Evolutionary conservation across 805 yeast species (phyloP), one percentile per base, ranked within the genome.

Genomic region (Wickerhamomyces strasburgensis): DNA sequence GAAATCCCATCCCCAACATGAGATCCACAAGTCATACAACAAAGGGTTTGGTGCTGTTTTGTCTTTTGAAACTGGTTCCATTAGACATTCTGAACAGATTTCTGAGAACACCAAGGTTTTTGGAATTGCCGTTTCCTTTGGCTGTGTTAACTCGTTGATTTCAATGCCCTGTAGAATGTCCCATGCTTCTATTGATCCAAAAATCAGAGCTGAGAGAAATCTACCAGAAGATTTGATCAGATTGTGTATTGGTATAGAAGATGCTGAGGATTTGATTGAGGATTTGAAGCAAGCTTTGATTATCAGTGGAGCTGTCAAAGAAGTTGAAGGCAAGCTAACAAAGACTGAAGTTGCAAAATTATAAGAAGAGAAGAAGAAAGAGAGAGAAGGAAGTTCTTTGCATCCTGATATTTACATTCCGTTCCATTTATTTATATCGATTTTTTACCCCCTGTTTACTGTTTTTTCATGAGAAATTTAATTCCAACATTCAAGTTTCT

Each of bases 111-210:
- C 90, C 16, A 75, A 80, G 39, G 67, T 90, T 27, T 89, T 83
- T 67, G 86, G 89, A 27, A 86, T 89, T 46, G 85, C 95, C 6
- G 97, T 89, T 7, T 84, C 95, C 9, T 89, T 89, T 62, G 98
- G 98, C 16, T 84, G 95, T 59, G 96, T 90, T 43, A 86, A 87
- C 67, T 84, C 95, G 14, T 70, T 89, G 56, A 86, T 89, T 40
- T 86, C 96, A 27, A 75, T 89, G 80, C 98, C 98, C 13, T 86
- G 97, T 61, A 75, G 76, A 60, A 89, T 89, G 97, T 85, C 96
- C 6, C 98, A 89, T 57, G 97, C 97, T n/a, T 82, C 96, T 3
- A 89, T 89, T 44, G 96, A 88, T 50, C 82, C 88, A 18, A 77
- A 84, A 54, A 80, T 86, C 4, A 78, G 97, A 60, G 80, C 79